Base-by-base conservation (phyloP, 768 basidiomycete genomes). In the Russula virescens region DNA sequence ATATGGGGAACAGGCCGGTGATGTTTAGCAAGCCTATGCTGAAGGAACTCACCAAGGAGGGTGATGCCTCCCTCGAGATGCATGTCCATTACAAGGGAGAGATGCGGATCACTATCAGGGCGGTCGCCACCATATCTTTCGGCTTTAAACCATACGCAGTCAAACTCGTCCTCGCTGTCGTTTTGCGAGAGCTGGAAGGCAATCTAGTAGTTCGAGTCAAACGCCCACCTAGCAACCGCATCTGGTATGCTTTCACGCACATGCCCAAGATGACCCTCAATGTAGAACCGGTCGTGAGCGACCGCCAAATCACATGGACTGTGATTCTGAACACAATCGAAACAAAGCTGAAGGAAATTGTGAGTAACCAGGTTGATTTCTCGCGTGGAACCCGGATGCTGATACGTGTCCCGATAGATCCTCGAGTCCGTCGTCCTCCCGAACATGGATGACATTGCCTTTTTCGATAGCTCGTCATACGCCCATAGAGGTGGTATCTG, bases 381-480 rank as follows among this genome's bases (percentile, higher is more conserved):
- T 53, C 45, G 28, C 42, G 28, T 63, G n/a, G 35, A 4, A 14
- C 66, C 16, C 47, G 45, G 49, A 50, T 35, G 56, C 68, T 56
- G 23, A 49, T 63, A 31, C 61, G 46, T 55, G 34, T 13, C 59
- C 21, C 40, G 46, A 43, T 69, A 98, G 95, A 91, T 98, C 61
- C 82, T 85, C 68, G 96, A 99, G 68, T 94, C 94, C 0, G 83
- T 98, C 21, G 97, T 99, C 21, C 76, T 95, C 72, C 97, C 97
- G 6, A 92, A 97, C 75, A 97, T 98, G 94, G 97, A 99, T 73
- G 97, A 99, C 69, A 89, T 98, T 62, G 81, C 94, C 14, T 98
- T 94, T 80, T 98, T 96, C 72, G 89, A 97, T 72, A 95, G 89
- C 40, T 69, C 70, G 3, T 68, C 71, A 2, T 87, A 82, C 68